phyloP scores from a whole-genome alignment of 164 flowering plant species.

The Magnolia kwangsiensis region DNA sequence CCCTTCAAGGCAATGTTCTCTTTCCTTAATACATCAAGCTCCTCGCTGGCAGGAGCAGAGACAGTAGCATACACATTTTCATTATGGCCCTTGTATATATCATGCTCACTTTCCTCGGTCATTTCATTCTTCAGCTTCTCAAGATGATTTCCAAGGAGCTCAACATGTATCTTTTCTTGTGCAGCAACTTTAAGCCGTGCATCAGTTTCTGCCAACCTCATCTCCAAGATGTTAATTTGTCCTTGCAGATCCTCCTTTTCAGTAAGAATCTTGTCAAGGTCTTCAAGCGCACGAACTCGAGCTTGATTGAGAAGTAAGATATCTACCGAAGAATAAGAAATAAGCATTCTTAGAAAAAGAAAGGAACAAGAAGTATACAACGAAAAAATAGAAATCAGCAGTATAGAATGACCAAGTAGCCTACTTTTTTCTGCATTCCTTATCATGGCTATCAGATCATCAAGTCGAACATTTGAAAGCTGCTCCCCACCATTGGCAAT shows the following conservation, averaged over 20 bases:
- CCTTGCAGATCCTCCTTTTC: constrained; percentile 83
- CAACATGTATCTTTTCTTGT: constrained; percentile 77
- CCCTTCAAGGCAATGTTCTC: constrained; percentile 62
- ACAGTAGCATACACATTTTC: constrained; percentile 12
- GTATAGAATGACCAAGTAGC: constrained; percentile 1
- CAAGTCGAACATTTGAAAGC: constrained; percentile 46
- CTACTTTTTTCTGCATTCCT: constrained; percentile 87
- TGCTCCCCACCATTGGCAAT: constrained; percentile 34
- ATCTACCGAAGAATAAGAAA: constrained; percentile 38
- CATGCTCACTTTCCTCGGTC: constrained; percentile 22
- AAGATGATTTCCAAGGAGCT: constrained; percentile 63
- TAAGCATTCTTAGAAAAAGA: not conserved
- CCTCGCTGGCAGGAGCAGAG: constrained; percentile 42
- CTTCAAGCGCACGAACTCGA: constrained; percentile 72
- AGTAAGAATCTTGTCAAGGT: constrained; percentile 61
- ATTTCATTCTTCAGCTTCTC: constrained; percentile 59
- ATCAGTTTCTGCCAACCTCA: constrained; percentile 87
- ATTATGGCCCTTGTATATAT: constrained; percentile 15
- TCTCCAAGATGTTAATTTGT: constrained; percentile 71
- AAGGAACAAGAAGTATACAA: constrained; percentile 3
- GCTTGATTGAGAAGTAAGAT: constrained; percentile 87
- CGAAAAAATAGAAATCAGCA: not conserved
- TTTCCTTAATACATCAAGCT: constrained; percentile 52
- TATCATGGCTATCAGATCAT: constrained; percentile 79
- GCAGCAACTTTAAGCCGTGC: constrained; percentile 76